phyloP scores from a whole-genome alignment of 2,329 filamentous ascomycete species.

The Purpureocillium lavendulum region DNA sequence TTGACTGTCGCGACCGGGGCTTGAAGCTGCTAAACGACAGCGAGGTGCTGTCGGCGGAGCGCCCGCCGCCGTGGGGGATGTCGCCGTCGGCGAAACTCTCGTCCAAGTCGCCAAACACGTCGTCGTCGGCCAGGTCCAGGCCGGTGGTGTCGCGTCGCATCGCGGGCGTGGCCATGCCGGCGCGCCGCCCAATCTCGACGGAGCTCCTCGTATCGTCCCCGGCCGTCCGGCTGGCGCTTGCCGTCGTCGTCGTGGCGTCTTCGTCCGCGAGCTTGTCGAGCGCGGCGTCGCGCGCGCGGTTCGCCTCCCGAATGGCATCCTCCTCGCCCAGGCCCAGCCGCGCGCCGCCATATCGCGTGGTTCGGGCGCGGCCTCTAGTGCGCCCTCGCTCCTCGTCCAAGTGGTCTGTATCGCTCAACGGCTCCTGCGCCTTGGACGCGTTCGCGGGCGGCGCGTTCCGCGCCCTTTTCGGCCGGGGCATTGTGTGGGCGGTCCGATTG shows the following conservation, averaged over 20 bases:
- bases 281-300: conserved; percentile 25
- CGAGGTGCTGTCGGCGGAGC: conserved; percentile 35
- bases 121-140: conserved; percentile 38
- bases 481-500: neutral
- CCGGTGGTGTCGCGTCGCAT: conserved; percentile 35
- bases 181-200: conserved; percentile 28
- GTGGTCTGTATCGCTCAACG: conserved; percentile 2
- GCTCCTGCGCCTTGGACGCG: neutral
- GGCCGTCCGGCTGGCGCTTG: conserved; percentile 10
- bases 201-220: conserved; percentile 20
- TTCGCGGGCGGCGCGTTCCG: conserved; percentile 4
- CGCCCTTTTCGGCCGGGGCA: conserved; percentile 10
- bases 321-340: conserved; percentile 15
- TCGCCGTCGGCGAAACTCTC: conserved; percentile 33
- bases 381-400: conserved; percentile 16
- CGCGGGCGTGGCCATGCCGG: conserved; percentile 22
- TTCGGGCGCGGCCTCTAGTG: conserved; percentile 12
- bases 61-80: conserved; percentile 19
- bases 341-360: conserved; percentile 7
- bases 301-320: conserved; percentile 15
- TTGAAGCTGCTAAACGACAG: conserved; percentile 39
- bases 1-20: conserved; percentile 38
- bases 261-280: conserved; percentile 25
- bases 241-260: conserved; percentile 20
- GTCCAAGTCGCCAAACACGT: conserved; percentile 37